These are phyloP conservation scores for Letharia lupina DNA, from an alignment of 495 filamentous ascomycete genomes.

Conservation along the genomic window DNA sequence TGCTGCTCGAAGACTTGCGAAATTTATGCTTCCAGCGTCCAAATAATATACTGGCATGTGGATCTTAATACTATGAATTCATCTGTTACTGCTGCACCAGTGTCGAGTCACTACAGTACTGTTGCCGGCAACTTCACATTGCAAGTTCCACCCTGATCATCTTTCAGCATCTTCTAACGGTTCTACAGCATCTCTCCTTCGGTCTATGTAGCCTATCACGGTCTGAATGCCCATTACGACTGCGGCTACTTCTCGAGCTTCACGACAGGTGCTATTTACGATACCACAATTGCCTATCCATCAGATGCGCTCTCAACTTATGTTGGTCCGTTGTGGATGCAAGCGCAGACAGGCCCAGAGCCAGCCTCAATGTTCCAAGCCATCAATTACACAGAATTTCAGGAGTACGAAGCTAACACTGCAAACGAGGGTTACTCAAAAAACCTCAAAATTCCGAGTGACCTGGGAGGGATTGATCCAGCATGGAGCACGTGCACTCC, in stretches of 20 bases:
- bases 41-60: constrained; percentile 3
- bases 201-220: constrained; percentile 5
- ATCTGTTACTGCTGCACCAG: background rate
- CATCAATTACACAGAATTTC: background rate
- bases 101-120: background rate
- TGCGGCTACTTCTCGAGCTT: constrained; percentile 2
- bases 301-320: background rate
- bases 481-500: constrained; percentile 3
- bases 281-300: background rate
- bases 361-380: background rate
- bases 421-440: background rate
- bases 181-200: constrained; percentile 5
- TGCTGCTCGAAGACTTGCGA: constrained; percentile 3
- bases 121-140: background rate
- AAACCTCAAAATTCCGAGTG: constrained; percentile 4
- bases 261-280: background rate
- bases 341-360: background rate
- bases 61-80: background rate
- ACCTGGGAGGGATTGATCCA: background rate
- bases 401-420: background rate
- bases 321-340: background rate
- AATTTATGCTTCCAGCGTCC: constrained; percentile 3
- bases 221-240: background rate
- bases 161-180: background rate
- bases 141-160: background rate